Evolutionary conservation across 495 filamentous ascomycete species (phyloP), one percentile per base, ranked within the genome.

Genomic region (Sabuloglossum arenarium): DNA sequence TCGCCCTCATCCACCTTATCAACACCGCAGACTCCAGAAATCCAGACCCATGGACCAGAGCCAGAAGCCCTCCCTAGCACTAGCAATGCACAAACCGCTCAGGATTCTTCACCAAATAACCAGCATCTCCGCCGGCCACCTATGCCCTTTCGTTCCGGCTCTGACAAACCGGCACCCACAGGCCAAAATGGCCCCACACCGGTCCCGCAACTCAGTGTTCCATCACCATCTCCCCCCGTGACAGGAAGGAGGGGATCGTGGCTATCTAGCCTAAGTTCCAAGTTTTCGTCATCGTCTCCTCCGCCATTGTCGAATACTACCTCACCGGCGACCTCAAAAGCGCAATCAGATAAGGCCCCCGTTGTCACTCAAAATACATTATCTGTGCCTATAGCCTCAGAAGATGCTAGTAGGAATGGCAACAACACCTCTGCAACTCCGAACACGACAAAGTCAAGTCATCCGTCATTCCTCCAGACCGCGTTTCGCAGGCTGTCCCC

Each of bases 201-300:
- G 47, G 57, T 14, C 23, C 37, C 53, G 6, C 56, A 53, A 54
- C 31, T 25, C 5, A 25, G 45, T 23, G 25, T 52, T 31, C 53
- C 56, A 29, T 37, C 67, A 14, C 59, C 67, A 12, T 60, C 64
- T 16, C 51, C 54, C 16, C 23, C 65, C 25, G 62, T 64, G 42
- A 71, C 68, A 56, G 69, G 61, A 66, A 43, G 59, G 67, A 1
- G 63, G 57, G 82, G 78, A 42, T 94, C 88, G 23, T 98, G 90
- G 90, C 84, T 98, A 57, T 86, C 85, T 30, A 93, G 77, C 59
- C 74, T 96, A 54, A 94, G 87, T 59, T 93, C 87, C 57, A 96
- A 91, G 63, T 94, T 98, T 69, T 88, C 86, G 8, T 77, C 77
- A 11, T 83, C 78, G n/a, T 75, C 74, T 25, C 63, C 67, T 29